Base-by-base conservation (phyloP, 208 protist genomes). In the Acanthamoeba rhysodes region DNA sequence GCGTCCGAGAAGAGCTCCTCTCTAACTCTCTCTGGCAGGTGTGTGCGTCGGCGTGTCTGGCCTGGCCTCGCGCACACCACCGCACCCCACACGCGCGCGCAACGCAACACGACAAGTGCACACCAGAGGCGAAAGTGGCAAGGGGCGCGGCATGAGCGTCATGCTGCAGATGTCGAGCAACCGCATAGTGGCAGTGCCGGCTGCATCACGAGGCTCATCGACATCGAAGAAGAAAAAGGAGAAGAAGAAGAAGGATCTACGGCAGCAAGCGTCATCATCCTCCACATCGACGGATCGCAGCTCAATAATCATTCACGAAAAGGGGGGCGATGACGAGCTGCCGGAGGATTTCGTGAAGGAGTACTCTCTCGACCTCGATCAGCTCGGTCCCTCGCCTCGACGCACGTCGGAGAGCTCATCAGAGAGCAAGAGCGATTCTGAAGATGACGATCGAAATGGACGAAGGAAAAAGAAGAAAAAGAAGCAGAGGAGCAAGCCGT, bases 161-260 rank as follows among this genome's bases (percentile, higher is more conserved):
- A 29, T 12, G 62, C 53, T 59, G 53, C 53, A 68, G 62, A 68
- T 80, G 72, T 50, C 29, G 72, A 80, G 37, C 34, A 22, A 80
- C 34, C 24, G 53, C 74, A 53, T 55, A 12, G 14, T n/a, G 37
- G 45, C 34, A 22, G 45, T 84, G 74, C 66, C 66, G 29, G 66
- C 66, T 14, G 66, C 66, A 37, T 72, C 66, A 4, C 27, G 66
- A 53, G 24, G 74, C 41, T 41, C n/a, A 27, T 41, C 74, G 14
- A 84, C 24, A 22, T 37, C 24, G 41, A 84, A 84, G 74, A 53
- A 84, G 41, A 84, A 84, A 29, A 48, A 84, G 41, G 74, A 84
- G 45, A 84, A 84, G 16, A 84, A 45, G 41, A 84, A 84, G 20
- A 84, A 55, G 20, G 74, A 78, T 18, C 10, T 48, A 8, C n/a